Evolutionary conservation across 202 grass and related monocot genomes (phyloP), one percentile per base, ranked within the genome.

Genomic region (Saccharum hybrid): DNA sequence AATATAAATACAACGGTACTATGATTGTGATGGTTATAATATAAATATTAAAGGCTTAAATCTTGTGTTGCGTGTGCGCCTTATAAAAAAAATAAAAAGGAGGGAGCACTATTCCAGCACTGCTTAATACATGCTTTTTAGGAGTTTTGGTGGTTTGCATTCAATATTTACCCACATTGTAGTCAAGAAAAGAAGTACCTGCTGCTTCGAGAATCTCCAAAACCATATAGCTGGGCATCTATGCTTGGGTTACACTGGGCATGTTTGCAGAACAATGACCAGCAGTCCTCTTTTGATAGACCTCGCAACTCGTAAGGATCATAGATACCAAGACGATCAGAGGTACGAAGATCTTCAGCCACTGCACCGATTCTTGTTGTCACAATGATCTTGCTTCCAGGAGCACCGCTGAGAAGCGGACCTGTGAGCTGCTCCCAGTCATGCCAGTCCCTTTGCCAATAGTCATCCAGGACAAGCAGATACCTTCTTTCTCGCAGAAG

Each of bases 401-500:
- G 10, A 15, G 66, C 66, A 6, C 82, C 80, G 0, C 2, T 72
- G 15, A 51, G 46, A 1, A 94, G 64, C 3, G 72, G 68, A 23
- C 0, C 4, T 22, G 60, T 0, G 23, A 94, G 72, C 15, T 36
- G 84, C 0, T 73, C 43, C 91, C 91, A 94, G 9, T 91, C 49
- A 37, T 26, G 1, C 8, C 7, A 68, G 14, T 0, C 45, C 65
- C 83, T 82, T 15, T 37, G 63, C 66, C 75, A 84, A 1, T 87
- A 82, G 54, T 91, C 72, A 80, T 91, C 88, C 26, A 91, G 60
- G 4, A 91, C 86, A 78, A 91, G 92, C 0, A 91, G 71, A 18
- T 73, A 91, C 49, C 43, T 88, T 71, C 14, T 85, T 42, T 63
- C 92, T 45, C 48, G 19, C 6, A 94, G 3, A n/a, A 61, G 71